Conservation (phyloP, 129 eudicot species). For the Logfia minima region DNA sequence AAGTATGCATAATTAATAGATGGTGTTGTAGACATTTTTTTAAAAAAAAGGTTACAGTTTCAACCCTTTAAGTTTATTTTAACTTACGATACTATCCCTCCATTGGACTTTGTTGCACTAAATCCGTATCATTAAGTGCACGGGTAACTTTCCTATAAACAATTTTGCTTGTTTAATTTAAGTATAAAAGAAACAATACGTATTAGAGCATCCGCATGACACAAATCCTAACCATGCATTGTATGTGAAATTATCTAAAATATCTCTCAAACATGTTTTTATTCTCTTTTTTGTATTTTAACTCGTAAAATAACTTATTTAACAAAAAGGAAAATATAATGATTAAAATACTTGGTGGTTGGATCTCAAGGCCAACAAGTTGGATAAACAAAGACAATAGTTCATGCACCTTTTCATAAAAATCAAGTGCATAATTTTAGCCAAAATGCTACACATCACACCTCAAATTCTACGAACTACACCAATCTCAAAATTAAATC, state of each 20-base stretch:
- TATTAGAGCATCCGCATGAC: no score
- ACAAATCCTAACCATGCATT: no score
- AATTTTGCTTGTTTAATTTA: no score
- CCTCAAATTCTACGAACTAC: conserved; percentile 25
- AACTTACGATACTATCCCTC: no score
- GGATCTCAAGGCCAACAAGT: conserved; percentile 25
- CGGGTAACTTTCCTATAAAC: no score
- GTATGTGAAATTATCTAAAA: not conserved
- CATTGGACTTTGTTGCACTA: no score
- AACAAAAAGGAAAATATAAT: not conserved
- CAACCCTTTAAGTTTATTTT: no score
- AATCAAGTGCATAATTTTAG: conserved; percentile 18
- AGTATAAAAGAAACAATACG: no score
- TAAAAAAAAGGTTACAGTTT: no score
- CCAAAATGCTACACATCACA: conserved; percentile 14
- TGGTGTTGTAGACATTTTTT: no score
- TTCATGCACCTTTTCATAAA: conserved; percentile 26
- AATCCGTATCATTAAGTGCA: no score
- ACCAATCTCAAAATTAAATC: conserved; percentile 34
- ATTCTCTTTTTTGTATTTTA: not conserved
- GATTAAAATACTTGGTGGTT: not conserved
- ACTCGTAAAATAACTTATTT: not conserved
- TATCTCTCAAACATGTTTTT: not conserved
- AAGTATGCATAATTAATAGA: no score
- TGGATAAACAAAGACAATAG: conserved; percentile 30